Evolutionary conservation across 2,329 filamentous ascomycete genomes (phyloP).

Genomic region (Talaromyces sp.): DNA sequence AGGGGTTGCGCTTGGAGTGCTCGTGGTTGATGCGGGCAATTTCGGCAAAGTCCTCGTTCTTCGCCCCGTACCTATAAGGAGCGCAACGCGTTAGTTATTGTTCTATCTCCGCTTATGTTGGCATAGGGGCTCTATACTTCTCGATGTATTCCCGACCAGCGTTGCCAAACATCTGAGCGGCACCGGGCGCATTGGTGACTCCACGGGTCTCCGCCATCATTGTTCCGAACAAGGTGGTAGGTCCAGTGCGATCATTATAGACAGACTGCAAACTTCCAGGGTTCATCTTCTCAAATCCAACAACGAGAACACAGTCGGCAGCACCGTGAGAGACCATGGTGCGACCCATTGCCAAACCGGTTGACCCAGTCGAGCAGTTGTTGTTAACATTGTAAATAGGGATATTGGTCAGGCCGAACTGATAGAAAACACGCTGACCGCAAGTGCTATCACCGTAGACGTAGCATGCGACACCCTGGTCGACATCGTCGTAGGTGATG

Average conservation of each 20-base stretch:
- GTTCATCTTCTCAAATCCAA: conserved; percentile 99
- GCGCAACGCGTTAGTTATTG: neutral
- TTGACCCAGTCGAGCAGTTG: conserved; percentile 96
- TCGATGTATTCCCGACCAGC: conserved; percentile 94
- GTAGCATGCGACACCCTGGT: conserved; percentile 95
- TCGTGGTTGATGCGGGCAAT: conserved; percentile 91
- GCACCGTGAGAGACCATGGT: conserved; percentile 78
- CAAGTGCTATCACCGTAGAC: conserved; percentile 95
- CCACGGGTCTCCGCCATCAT: conserved; percentile 87
- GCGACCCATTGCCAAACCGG: conserved; percentile 81
- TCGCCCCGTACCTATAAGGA: conserved; percentile 73
- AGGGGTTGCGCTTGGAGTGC: conserved; percentile 89
- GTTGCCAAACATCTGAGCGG: conserved; percentile 94
- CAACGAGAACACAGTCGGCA: conserved; percentile 84
- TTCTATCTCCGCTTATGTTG: neutral
- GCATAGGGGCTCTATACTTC: conserved; percentile 58
- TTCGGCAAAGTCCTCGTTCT: conserved; percentile 84
- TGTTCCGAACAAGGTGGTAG: conserved; percentile 68
- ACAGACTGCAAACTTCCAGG: conserved; percentile 80
- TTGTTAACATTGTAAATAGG: conserved; percentile 99
- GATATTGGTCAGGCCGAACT: conserved; percentile 96
- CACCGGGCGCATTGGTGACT: conserved; percentile 77
- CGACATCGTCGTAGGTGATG: conserved; percentile 95
- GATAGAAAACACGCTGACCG: conserved; percentile 96
- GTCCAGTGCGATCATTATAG: conserved; percentile 84